Evolutionary conservation across 163 green algal species (phyloP), one percentile per base, ranked within the genome.

Genomic region (Volvox carteri): DNA sequence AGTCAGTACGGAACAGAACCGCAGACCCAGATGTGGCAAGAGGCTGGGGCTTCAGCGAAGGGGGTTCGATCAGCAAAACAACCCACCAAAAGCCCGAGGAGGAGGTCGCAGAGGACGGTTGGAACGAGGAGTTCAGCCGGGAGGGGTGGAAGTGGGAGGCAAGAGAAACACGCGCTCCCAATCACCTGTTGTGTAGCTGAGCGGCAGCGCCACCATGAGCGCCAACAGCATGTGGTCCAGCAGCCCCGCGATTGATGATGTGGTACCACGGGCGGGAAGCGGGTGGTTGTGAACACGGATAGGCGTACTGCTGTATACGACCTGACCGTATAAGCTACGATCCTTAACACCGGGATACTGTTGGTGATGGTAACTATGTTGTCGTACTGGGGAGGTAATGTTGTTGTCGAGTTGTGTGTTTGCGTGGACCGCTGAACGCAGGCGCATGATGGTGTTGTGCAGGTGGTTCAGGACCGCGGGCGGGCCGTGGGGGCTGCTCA

Each of bases 141-240:
- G n/a, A n/a, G n/a, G n/a, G n/a, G n/a, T n/a, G n/a, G n/a, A n/a
- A n/a, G n/a, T n/a, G n/a, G n/a, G n/a, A n/a, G n/a, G n/a, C n/a
- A n/a, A n/a, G n/a, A n/a, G n/a, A n/a, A n/a, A n/a, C n/a, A n/a
- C n/a, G n/a, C n/a, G n/a, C n/a, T n/a, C n/a, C n/a, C n/a, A n/a
- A n/a, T n/a, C n/a, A 86, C 79, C 79, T 19, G 44, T 86, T 12
- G n/a, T 78, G 60, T 78, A 86, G 39, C 42, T 39, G 4, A 86
- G 62, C 79, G 79, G 79, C 42, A 67, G 16, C 8, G 42, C 79
- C 42, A 78, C 6, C 79, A 86, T 62, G 12, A 86, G 0, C n/a
- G 60, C 65, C 79, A 86, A 16, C 42, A 86, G 41, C 41, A 86
- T 58, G 60, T 86, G 60, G 28, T 78, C 60, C n/a, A 67, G 3